Base-by-base conservation (phyloP, 2,329 filamentous ascomycete genomes). In the Pseudophaeomoniella oleicola region DNA sequence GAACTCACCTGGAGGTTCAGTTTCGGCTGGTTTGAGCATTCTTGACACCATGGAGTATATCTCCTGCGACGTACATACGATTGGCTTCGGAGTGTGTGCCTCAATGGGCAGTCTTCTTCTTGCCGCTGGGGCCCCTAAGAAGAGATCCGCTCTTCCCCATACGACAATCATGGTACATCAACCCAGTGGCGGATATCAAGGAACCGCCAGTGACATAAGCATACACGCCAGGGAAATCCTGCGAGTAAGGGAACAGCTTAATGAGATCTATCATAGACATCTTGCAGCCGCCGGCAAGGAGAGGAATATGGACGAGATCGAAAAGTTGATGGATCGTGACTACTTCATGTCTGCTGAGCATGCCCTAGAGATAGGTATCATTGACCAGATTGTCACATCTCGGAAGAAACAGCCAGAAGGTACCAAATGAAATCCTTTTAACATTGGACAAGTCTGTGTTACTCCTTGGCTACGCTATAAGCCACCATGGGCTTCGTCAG, bases 41-140 rank as follows among this genome's bases (percentile, higher is more conserved):
- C 96, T 96, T 67, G 88, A 96, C 56, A 96, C 90, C 6, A 96
- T 96, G 88, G 78, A 80, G 48, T 96, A 96, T 58, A 94, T 96
- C 3, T 84, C 87, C n/a, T 31, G 78, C 2, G 85, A 88, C 1
- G 86, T 98, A 0, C 88, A 81, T 31, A 98, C 90, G 1, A 90
- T 98, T 18, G 96, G 90, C 52, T 74, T 98, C 31, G 90, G 90
- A 5, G 84, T 92, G 50, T 90, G 92, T 0, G 88, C 90, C 1
- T 90, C 81, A 3, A 98, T 98, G 90, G 90, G 87, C 4, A 85
- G 81, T 1, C 68, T 98, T 16, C 67, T 98, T 1, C 73, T 98
- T 1, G 81, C 82, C 34, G 90, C 88, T 33, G 90, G 92, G 14
- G 75, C 84, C 40, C 69, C 81, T 1, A 86, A 86, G 12, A 85